Evolutionary conservation across 2,329 filamentous ascomycete genomes (phyloP), one percentile per base, ranked within the genome.

Genomic region (Verticillium longisporum): DNA sequence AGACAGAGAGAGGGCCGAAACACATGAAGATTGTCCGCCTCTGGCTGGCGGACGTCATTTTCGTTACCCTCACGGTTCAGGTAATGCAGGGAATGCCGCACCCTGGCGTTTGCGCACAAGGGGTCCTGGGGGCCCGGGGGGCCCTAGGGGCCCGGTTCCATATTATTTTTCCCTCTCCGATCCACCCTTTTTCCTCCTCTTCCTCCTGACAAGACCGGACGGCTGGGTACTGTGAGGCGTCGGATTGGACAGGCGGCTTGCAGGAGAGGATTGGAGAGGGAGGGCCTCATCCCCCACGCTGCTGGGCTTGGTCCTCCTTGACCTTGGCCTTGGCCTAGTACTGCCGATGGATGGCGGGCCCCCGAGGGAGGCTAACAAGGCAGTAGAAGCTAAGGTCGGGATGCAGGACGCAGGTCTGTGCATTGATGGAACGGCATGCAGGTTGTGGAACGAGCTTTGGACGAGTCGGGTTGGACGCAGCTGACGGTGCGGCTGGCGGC

Each of bases 61-160:
- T 54, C 61, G 50, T 65, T 65, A 65, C 63, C 34, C 62, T 62
- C 21, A 60, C 37, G 41, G 60, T 62, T 65, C 60, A 61, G 61
- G 63, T 65, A 65, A 64, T 54, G n/a, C 18, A 53, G 45, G 45
- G 9, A 21, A 53, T 53, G 45, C 45, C 7, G 45, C 18, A 53
- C 15, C 31, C n/a, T 18, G 57, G 41, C 37, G 57, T n/a, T 57
- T 34, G 26, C 54, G 26, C 45, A 53, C 18, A 18, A 53, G 45
- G 38, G 45, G 45, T 53, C 45, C 45, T 53, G 9, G 45, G n/a
- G n/a, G n/a, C n/a, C n/a, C n/a, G n/a, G n/a, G n/a, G n/a, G n/a
- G n/a, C n/a, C n/a, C n/a, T n/a, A n/a, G n/a, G n/a, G 45, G 45
- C 26, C 26, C 7, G 34, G 34, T 36, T 36, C 45, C 18, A 26